Base-by-base conservation (phyloP, 2,329 filamentous ascomycete genomes). In the Ramularia collo-cygni region DNA sequence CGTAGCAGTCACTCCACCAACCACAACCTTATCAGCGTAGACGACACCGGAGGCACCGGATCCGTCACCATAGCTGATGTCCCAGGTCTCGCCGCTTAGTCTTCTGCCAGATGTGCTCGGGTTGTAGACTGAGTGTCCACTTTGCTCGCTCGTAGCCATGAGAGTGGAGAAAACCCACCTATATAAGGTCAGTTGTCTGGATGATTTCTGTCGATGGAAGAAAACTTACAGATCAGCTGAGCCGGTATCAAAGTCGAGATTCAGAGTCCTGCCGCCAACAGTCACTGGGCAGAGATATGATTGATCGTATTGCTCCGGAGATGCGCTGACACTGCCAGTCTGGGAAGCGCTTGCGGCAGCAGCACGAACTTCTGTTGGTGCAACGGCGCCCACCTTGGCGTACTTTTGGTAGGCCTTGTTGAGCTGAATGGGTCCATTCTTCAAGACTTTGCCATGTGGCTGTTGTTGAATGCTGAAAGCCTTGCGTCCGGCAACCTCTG, bases 191-290 rank as follows among this genome's bases (percentile, higher is more conserved):
- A 38, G 42, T 27, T 33, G 14, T n/a, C 33, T 33, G 28, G 16
- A 26, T 18, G 28, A 9, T 17, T 19, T 18, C 24, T 24, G 15
- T 15, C 35, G 10, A 26, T 24, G 16, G 19, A 34, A 10, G 16
- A 29, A 34, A 35, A 64, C 74, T 65, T 62, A 78, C 81, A 84
- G 73, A 63, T 83, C 80, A 29, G 78, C 70, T 47, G 69, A 82
- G 47, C 70, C 81, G 10, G 83, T 88, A 50, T 88, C 84, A 44
- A 88, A 74, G 57, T 85, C 81, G 44, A 88, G 59, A 43, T 77
- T 72, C 47, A 85, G 58, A 3, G 66, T 74, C 51, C 81, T 77
- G 56, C 72, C 64, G 31, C 83, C 84, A 46, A 87, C 67, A 2
- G 66, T 70, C 33, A 87, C 75, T 0, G 79, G 76, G 48, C 59